These are phyloP conservation scores for Rhizopus delemar DNA, from an alignment of 371 early-diverging fungal species.

Conservation along the genomic window DNA sequence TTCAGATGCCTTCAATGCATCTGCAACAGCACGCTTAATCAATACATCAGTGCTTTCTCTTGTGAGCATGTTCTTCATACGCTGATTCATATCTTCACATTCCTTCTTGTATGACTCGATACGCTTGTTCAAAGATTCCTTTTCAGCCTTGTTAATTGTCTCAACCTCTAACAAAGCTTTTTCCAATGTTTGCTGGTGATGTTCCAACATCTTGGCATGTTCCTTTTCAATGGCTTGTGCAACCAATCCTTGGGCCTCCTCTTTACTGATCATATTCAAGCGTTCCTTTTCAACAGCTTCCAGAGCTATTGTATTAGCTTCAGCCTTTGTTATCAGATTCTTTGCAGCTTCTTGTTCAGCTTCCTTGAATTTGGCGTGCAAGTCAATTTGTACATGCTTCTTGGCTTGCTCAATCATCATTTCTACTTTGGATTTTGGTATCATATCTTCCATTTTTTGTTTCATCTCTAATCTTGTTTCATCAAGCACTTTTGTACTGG, in stretches of 20 bases:
- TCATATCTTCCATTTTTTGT: slow-evolving; percentile 8
- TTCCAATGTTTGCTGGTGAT: background rate
- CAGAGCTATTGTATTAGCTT: slow-evolving; percentile 17
- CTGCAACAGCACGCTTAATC: slow-evolving; percentile 22
- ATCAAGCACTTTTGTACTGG: slow-evolving; percentile 18
- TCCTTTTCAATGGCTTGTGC: background rate
- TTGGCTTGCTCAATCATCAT: background rate
- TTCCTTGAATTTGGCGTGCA: background rate
- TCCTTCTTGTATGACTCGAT: slow-evolving; percentile 24
- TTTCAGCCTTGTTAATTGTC: slow-evolving; percentile 5
- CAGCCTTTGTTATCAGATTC: slow-evolving; percentile 16
- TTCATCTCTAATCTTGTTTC: slow-evolving; percentile 13
- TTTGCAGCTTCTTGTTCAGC: slow-evolving; percentile 3
- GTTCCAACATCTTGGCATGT: background rate
- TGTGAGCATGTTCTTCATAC: slow-evolving; percentile 21
- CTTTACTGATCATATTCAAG: background rate
- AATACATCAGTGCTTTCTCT: slow-evolving; percentile 21
- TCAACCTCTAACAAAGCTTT: background rate
- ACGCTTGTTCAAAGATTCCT: slow-evolving; percentile 9
- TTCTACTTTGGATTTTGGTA: background rate
- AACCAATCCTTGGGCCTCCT: background rate
- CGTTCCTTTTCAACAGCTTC: slow-evolving; percentile 17
- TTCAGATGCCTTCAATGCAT: slow-evolving; percentile 15
- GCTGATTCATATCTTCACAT: slow-evolving; percentile 13
- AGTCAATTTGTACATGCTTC: slow-evolving; percentile 1